Evolutionary conservation across 1,139 yeast genomes (phyloP), one percentile per base, ranked within the genome.

Genomic region (Petasospora fabianii): DNA sequence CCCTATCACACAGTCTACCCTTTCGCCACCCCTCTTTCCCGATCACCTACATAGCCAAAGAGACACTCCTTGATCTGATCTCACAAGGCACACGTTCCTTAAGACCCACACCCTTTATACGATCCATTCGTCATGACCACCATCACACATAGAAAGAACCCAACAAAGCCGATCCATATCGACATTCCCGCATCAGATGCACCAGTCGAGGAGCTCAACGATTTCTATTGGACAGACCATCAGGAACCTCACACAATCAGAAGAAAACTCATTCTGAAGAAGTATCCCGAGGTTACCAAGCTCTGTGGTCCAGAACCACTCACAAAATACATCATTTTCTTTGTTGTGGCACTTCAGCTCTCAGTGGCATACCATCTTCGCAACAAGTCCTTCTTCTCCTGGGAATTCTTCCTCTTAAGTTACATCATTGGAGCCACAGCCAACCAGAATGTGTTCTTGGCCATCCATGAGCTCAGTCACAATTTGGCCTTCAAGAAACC

Each of bases 381-480:
- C 44, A 59, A 81, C 51, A 71, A 80, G 0, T 62, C 73, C 16
- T 71, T 84, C 24, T 63, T 75, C 34, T 61, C 73, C 21, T 71
- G 71, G 68, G 70, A 70, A 49, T 84, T 83, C 58, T 61, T 85
- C 56, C 53, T 68, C 0, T 58, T 75, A 17, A 92, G 95, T 3
- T 88, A 88, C 55, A 61, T 82, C 17, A 68, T 88, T 43, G 97
- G 97, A 2, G 96, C 94, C 15, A 85, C 96, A 5, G 75, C 85
- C 42, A 82, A 80, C 57, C 95, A 88, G 56, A 88, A 90, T 51
- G 65, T 84, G 24, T 88, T 87, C 57, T 66, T 88, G 48, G 94
- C 95, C 18, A 86, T 88, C 53, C 97, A 88, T 61, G 97, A 88
- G 60, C 67, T 87, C 39, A 77, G 84, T 20, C 97, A 88, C 61